Evolutionary conservation across 176 grass and related monocot genomes (phyloP), one percentile per base, ranked within the genome.

Genomic region (Triticum turgidum): DNA sequence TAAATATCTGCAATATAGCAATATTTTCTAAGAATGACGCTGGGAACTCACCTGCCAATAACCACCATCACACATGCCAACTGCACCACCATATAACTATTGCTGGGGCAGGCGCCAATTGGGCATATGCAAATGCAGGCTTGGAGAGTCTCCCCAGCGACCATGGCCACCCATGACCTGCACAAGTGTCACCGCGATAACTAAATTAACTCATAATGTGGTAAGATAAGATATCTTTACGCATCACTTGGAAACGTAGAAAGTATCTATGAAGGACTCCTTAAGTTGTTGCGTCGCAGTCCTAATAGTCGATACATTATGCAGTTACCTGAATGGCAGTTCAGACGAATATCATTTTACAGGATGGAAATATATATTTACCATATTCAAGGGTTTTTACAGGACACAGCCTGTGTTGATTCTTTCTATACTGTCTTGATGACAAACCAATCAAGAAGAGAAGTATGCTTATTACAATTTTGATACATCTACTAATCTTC

Each of bases 81-180:
- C 88, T 73, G 56, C 84, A 83, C 73, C 84, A 78, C 73, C 65
- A 89, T 85, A 89, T 78, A 83, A 85, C 9, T 89, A 84, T 63
- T 84, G 65, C 37, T 13, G 22, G 78, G 67, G 59, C 32, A 66
- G 20, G 33, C 56, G 63, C 73, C 76, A 73, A 65, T 80, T 73
- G 76, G 51, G 75, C 81, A 54, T 42, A 39, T 79, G 54, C 85
- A 80, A 12, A 74, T 45, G 59, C 69, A 76, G 61, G 42, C 34
- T 41, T 27, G 18, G 44, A 80, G 41, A 70, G 15, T 35, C 14
- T 83, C 75, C 63, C 52, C 9, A 73, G 65, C 11, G 39, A 84
- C 42, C 66, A 39, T 64, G 76, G 56, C 78, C 68, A 74, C 54
- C 54, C 59, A 73, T 76, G 59, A 73, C 80, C 82, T 80, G 59